phyloP scores from a whole-genome alignment of 2,329 filamentous ascomycete genomes.

The Talaromyces sp. region DNA sequence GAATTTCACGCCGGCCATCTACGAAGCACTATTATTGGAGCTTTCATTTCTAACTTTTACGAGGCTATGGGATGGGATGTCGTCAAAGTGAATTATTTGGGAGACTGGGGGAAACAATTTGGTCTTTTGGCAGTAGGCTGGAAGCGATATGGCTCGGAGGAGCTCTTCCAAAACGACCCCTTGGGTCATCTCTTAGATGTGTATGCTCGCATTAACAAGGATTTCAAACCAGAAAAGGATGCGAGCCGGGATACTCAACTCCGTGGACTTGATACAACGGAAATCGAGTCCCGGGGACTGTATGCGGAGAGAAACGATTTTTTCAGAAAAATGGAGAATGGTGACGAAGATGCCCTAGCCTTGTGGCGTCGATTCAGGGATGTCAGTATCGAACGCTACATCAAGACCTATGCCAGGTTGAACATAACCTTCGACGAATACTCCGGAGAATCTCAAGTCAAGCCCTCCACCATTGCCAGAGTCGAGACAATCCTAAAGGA shows the following conservation, averaged over 20 bases:
- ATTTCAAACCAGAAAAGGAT: neutral
- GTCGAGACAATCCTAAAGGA: constrained; percentile 59
- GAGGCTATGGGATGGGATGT: constrained; percentile 57
- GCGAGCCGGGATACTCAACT: no score
- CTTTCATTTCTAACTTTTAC: constrained; percentile 66
- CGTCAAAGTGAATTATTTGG: constrained; percentile 57
- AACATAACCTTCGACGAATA: constrained; percentile 68
- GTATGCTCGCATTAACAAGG: constrained; percentile 42
- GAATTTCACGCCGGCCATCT: constrained; percentile 72
- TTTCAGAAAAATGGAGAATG: constrained; percentile 67
- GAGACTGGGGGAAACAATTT: constrained; percentile 62
- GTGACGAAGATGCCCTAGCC: constrained; percentile 55
- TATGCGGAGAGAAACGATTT: constrained; percentile 35
- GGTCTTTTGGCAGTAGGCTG: constrained; percentile 68
- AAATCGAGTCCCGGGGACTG: neutral
- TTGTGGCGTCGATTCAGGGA: constrained; percentile 64
- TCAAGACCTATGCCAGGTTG: constrained; percentile 62
- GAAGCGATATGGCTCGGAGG: constrained; percentile 68
- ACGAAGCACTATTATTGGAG: constrained; percentile 70
- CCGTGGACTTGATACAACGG: no score
- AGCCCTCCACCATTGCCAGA: constrained; percentile 60
- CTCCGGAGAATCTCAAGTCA: constrained; percentile 66
- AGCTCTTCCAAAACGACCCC: constrained; percentile 59
- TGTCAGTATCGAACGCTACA: constrained; percentile 62
- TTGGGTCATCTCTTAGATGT: constrained; percentile 79